phyloP scores from a whole-genome alignment of 371 early-diverging fungal genomes.

The Umbelopsis sp. region DNA sequence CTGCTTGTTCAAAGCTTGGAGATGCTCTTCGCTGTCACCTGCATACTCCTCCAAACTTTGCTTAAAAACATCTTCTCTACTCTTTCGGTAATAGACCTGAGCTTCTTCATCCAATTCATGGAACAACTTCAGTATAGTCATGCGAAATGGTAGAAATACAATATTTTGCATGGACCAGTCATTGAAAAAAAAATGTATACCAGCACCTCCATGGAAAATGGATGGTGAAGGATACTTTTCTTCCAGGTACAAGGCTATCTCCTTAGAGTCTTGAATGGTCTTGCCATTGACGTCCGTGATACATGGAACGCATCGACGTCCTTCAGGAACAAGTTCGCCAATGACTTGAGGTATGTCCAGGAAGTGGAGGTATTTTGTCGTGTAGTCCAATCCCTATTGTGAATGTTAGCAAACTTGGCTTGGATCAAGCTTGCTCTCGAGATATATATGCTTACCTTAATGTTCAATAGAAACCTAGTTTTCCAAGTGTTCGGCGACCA shows the following conservation, averaged over 20 bases:
- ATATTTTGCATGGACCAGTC: not conserved
- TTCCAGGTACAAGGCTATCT: not conserved
- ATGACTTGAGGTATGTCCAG: not conserved
- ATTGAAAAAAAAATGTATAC: not conserved
- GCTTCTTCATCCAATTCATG: not conserved
- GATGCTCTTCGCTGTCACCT: not conserved
- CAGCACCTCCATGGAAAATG: not conserved
- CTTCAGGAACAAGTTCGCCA: not conserved
- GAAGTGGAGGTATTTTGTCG: not conserved
- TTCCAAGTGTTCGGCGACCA: conserved; percentile 8
- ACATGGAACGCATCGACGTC: not conserved
- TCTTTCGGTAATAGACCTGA: not conserved
- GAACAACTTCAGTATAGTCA: not conserved
- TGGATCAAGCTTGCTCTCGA: not conserved
- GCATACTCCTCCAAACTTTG: not conserved
- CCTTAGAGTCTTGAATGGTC: not conserved
- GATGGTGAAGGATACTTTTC: not conserved
- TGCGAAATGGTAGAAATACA: not conserved
- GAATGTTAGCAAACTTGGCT: not conserved
- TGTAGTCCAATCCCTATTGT: not conserved
- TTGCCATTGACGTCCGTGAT: not conserved
- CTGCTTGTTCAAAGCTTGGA: not conserved
- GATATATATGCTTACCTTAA: not conserved
- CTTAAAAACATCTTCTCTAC: not conserved
- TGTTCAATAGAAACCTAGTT: not conserved